Base-by-base conservation (phyloP, 352 stramenopile species). In the Stephanocyclus meneghinianus region DNA sequence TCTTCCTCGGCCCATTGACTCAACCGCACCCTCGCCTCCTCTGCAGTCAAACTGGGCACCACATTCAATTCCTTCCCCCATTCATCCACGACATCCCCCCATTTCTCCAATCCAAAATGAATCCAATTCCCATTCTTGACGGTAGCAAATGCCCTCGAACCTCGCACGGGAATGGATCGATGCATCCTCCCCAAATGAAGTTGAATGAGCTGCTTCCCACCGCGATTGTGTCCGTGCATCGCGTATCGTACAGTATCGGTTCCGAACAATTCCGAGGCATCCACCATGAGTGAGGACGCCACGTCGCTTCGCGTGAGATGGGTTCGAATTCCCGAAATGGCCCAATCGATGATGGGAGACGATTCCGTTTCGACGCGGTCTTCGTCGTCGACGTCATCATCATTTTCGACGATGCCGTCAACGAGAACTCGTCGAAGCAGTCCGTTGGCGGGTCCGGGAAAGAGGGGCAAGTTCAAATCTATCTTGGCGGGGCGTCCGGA, bases 121-220 rank as follows among this genome's bases (percentile, higher is more conserved):
- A 62, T 18, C 53, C 35, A 62, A 42, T 62, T 62, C 53, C 53
- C 53, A 62, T 62, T 62, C 53, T 42, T 62, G 6, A 62, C 11
- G 9, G 29, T 62, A 44, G 10, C 53, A 40, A 40, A 62, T 2
- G 53, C 53, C 2, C 53, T 9, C 0, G 53, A 62, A 44, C 42
- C 26, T 8, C 53, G 21, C 4, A 62, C 29, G 0, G 29, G 26
- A 10, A 62, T 42, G 37, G 11, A 18, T 8, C n/a, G 8, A 42
- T 62, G 37, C 6, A 2, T 44, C 5, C 53, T 40, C 11, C 40
- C 9, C 26, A 62, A 6, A 44, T 15, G 13, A 15, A 62, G 26
- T 62, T 62, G 53, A 44, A 62, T 62, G 35, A 40, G 35, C 7
- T 40, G 3, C 3, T 40, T 40, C 3, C 7, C 7, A 8, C 2